Evolutionary conservation across 129 eudicot species (phyloP), one percentile per base, ranked within the genome.

Genomic region (Helianthus tuberosus): DNA sequence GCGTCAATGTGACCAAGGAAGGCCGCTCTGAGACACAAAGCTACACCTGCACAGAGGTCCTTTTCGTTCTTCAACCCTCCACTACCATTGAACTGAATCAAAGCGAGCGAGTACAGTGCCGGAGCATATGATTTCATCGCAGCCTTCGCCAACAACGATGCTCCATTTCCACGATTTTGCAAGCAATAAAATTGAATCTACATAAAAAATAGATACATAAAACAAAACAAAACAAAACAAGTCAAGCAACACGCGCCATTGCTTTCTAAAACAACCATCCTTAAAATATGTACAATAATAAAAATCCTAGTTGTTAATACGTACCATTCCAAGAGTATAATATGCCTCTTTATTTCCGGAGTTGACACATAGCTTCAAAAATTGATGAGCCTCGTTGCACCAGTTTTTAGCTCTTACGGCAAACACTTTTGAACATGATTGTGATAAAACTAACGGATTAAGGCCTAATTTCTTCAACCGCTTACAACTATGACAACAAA

Each of bases 121-220:
- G 75, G 87, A 68, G 85, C 82, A 83, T 87, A 87, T 3, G 84
- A 63, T 13, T 10, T 77, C 61, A 84, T 76, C 73, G 92, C 92
- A 14, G 92, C 92, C 75, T 79, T 87, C 29, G 89, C 85, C 69
- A 87, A 77, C 50, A 87, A 35, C 12, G 87, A 76, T 32, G 82
- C 82, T 16, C 92, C 92, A 55, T 61, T 74, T 10, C 72, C 79
- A 53, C 76, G 80, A 52, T 77, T 78, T 63, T 77, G 63, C 55
- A 84, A 41, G 53, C 92, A 87, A 76, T 87, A 87, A 72, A 84
- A 87, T 10, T 75, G 92, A 77, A 87, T 87, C 92, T 87, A 79
- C 32, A 7, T 76, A 38, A 68, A 6, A 1, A 44, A 71, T 54
- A 46, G 7, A 53, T 48, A 41, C 8, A 5, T 10, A 41, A 41